Evolutionary conservation across 805 yeast genomes (phyloP).

Genomic region (Kazachstania psychrophila): DNA sequence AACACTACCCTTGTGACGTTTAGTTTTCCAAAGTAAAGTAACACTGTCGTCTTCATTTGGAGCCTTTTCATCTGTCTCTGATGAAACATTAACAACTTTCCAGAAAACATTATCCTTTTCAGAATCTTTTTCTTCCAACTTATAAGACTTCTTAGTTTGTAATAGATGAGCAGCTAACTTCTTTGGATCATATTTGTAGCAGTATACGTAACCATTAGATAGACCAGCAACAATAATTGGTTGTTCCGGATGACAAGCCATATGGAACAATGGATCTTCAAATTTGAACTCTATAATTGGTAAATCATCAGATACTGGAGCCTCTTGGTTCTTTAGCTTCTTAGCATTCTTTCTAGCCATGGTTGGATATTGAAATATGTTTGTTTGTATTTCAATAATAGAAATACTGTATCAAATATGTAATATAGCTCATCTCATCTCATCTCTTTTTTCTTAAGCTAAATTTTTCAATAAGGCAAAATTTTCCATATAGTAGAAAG

Average conservation of each 20-base stretch:
- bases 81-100: constrained; percentile 26
- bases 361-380: no score
- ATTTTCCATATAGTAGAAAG: not conserved
- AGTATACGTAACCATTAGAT: constrained; percentile 70
- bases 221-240: constrained; percentile 61
- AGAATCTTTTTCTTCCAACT: constrained; percentile 20
- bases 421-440: no score
- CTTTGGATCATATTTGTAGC: constrained; percentile 49
- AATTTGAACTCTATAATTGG: constrained; percentile 33
- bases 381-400: no score
- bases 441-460: not conserved
- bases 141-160: constrained; percentile 3
- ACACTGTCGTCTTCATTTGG: constrained; percentile 25
- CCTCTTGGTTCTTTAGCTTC: constrained; percentile 13
- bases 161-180: constrained; percentile 30
- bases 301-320: constrained; percentile 6
- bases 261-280: constrained; percentile 61
- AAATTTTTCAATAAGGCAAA: not conserved
- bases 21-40: constrained; percentile 64
- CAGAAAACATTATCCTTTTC: constrained; percentile 31
- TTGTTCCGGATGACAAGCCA: constrained; percentile 68
- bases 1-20: constrained; percentile 83
- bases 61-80: constrained; percentile 1
- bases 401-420: no score
- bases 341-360: constrained; percentile 12